These are phyloP conservation scores for Monilinia vaccinii-corymbosi DNA, from an alignment of 2,329 filamentous ascomycete species.

Conservation along the genomic window DNA sequence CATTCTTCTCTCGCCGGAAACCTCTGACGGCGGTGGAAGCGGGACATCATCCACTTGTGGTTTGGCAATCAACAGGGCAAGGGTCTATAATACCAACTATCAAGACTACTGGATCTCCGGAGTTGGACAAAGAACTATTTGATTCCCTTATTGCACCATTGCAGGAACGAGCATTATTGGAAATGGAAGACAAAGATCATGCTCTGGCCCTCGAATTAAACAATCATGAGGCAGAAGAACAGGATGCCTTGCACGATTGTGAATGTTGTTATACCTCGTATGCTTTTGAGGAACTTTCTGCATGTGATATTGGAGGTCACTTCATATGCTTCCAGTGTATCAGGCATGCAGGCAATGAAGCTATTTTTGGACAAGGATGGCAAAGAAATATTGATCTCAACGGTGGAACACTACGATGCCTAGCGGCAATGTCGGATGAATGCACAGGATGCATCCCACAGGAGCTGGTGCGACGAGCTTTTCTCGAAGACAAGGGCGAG, in stretches of 20 bases:
- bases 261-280: conserved; percentile 67
- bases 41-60: conserved; percentile 52
- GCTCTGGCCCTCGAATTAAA: conserved; percentile 45
- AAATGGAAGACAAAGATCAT: conserved; percentile 43
- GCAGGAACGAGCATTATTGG: conserved; percentile 34
- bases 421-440: conserved; percentile 63
- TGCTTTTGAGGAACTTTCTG: conserved; percentile 64
- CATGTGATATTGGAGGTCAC: conserved; percentile 57
- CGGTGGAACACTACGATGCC: conserved; percentile 68
- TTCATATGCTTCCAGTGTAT: conserved; percentile 78
- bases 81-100: conserved; percentile 51
- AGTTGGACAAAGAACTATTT: conserved; percentile 55
- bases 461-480: conserved; percentile 61
- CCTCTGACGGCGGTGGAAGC: conserved; percentile 43
- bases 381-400: conserved; percentile 65
- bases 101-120: conserved; percentile 54
- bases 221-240: conserved; percentile 48
- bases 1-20: conserved; percentile 59
- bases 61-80: conserved; percentile 49
- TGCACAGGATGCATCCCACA: conserved; percentile 67
- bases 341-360: conserved; percentile 71
- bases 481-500: conserved; percentile 55
- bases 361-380: conserved; percentile 91
- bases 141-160: conserved; percentile 47
- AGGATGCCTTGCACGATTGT: conserved; percentile 56